Base-by-base conservation (phyloP, 1,284 basidiomycete genomes). In the Phellopilus nigrolimitatus region DNA sequence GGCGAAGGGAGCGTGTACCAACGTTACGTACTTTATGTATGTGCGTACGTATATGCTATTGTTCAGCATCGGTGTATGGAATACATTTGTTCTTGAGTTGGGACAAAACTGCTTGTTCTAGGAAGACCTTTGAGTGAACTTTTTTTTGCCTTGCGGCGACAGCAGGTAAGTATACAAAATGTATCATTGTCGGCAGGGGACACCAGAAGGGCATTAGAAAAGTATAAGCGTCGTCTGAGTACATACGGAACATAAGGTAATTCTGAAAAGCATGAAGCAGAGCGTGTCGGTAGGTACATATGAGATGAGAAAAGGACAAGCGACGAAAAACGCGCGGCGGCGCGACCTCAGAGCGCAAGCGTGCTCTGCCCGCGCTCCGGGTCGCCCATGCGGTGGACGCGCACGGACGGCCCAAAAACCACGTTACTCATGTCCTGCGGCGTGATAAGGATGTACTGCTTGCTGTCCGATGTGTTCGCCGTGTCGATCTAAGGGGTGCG, bases 381-480 rank as follows among this genome's bases (percentile, higher is more conserved):
- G 61, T 91, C 88, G n/a, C 69, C 73, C 89, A 91, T 91, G 45
- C 84, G 76, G 58, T 87, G 78, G 1, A 91, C 83, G 9, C 79
- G 75, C 24, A 91, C 85, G 4, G 76, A 78, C 12, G 71, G 70
- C 8, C 82, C 81, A 45, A 83, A 66, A 12, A 70, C 64, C 43
- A 89, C 71, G 60, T 80, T 84, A 46, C 77, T 79, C 86, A 90
- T 89, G 60, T 88, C 86, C 59, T 88, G 84, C 4, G 94, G 94
- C 0, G 93, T 95, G 64, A 97, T 95, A 42, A 97, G 75, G 50
- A 97, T 80, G 62, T 91, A 95, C 66, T 97, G 94, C 62, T 91
- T 93, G 66, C 83, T 80, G 64, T 90, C 81, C 6, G 87, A 87
- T 13, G 81, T 74, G 60, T 86, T 88, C 5, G 92, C 92, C 2